Evolutionary conservation across 2,329 filamentous ascomycete species (phyloP), one percentile per base, ranked within the genome.

Genomic region (Lecanicillium sp.): DNA sequence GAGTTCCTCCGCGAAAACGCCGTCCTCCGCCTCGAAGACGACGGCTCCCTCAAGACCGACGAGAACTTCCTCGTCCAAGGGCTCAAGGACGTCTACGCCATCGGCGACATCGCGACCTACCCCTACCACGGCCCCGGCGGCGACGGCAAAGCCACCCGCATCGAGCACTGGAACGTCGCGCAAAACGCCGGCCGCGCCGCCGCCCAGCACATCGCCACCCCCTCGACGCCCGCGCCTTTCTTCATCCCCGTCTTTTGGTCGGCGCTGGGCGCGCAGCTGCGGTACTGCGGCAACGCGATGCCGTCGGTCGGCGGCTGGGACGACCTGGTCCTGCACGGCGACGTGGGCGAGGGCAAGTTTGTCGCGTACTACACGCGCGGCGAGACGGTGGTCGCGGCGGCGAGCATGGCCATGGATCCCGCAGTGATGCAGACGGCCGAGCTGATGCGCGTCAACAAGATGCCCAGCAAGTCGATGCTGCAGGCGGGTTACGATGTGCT

Each of bases 171-270:
- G 93, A 91, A 96, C 67, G 93, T 98, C 3, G 93, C 93, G 4
- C 93, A 97, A 62, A 96, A 97, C 60, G 76, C 87, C 2, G 93
- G 93, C 3, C 86, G 91, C 36, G 77, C 78, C 20, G 91, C 86
- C 1, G 93, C 90, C 2, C 74, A 75, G 44, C 80, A 87, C 58
- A 95, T 98, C 60, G 77, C 82, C 55, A 74, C 85, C 58, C 78
- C 84, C 0, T 67, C 75, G 7, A 64, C 75, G 38, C 74, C 75
- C 53, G 73, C 82, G 1, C 82, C 86, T 57, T 73, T 79, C 2
- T 96, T 95, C 67, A 91, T 93, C 50, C 93, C 93, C 1, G 79
- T 98, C 43, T 98, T 98, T 73, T 98, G 93, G 93, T 95, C 89
- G 1, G 93, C 93, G 0, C 71, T 98, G 5, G 89, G 90, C 5